phyloP scores from a whole-genome alignment of 2,329 filamentous ascomycete genomes.

The Fusarium sp. region DNA sequence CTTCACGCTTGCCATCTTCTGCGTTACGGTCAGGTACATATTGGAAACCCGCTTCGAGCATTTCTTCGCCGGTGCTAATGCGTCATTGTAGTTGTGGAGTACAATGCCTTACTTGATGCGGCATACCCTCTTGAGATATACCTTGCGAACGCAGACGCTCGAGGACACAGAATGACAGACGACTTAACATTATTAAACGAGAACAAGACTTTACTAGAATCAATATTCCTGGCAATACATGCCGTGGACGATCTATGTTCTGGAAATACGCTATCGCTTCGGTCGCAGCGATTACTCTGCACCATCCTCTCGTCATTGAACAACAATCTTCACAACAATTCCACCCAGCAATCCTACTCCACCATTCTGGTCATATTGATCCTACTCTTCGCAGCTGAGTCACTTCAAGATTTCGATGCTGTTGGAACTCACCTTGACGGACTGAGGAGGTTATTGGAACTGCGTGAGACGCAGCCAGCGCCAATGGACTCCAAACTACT shows the following conservation, averaged over 20 bases:
- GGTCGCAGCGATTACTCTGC: not conserved
- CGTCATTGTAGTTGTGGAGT: not conserved
- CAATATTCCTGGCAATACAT: not conserved
- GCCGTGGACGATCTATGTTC: not conserved
- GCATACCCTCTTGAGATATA: not conserved
- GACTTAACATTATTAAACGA: not conserved
- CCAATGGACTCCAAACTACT: not conserved
- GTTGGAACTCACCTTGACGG: not conserved
- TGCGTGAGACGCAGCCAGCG: not conserved
- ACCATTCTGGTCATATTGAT: not conserved
- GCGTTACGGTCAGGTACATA: not conserved
- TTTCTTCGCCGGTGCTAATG: not conserved
- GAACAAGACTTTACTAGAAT: not conserved
- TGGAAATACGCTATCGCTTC: not conserved
- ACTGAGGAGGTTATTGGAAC: not conserved
- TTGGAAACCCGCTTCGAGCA: too few relatives aligned
- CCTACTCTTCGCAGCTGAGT: not conserved
- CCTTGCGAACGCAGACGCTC: not conserved
- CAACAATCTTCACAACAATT: not conserved
- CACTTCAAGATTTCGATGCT: not conserved
- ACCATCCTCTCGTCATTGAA: constrained; percentile 1
- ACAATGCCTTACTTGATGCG: not conserved
- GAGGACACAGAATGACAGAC: not conserved
- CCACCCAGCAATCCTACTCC: not conserved
- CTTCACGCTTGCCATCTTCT: not conserved